A percentile compares a stretch with the other conserved stretches of the same genome.
These are phyloP conservation scores for Pilasporangium apinafurcum DNA, from an alignment of 352 stramenopile species.

Conservation along the genomic window DNA sequence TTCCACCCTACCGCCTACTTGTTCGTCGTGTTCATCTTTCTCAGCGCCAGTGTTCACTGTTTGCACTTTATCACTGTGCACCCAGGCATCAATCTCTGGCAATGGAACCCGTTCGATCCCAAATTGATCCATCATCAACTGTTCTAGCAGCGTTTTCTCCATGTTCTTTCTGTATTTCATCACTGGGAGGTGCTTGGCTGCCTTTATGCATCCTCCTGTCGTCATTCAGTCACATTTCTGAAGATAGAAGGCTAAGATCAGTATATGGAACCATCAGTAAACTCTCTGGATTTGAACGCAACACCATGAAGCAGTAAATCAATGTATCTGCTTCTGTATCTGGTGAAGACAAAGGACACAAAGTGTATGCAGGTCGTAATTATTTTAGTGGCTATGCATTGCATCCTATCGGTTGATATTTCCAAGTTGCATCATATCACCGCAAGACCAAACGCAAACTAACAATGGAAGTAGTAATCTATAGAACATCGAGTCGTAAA, in stretches of 20 bases:
- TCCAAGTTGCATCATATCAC: too few species aligned
- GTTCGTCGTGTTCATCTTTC: neutral
- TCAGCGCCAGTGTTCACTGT: neutral
- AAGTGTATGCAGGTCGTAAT: too few species aligned
- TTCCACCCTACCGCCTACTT: slow-evolving; percentile 32
- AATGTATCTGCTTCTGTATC: slow-evolving; percentile 4
- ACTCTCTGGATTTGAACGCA: neutral
- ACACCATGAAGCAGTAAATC: neutral
- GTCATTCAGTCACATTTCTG: slow-evolving; percentile 45
- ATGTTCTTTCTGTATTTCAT: slow-evolving; percentile 46
- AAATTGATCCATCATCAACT: slow-evolving; percentile 35
- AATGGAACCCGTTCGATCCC: slow-evolving; percentile 43
- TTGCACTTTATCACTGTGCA: neutral
- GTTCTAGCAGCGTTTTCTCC: slow-evolving; percentile 33
- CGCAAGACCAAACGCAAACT: too few species aligned
- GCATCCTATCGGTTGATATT: too few species aligned
- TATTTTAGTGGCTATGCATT: too few species aligned
- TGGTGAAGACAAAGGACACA: slow-evolving; percentile 72
- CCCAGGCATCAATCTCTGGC: slow-evolving; percentile 7
- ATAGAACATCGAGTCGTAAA: too few species aligned
- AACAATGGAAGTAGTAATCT: too few species aligned
- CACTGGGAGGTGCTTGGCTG: slow-evolving; percentile 48
- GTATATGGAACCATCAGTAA: slow-evolving; percentile 3
- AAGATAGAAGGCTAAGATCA: slow-evolving; percentile 62
- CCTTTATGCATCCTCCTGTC: slow-evolving; percentile 43